Evolutionary conservation across 768 basidiomycete species (phyloP).

Genomic region (Phanerochaete carnosa): DNA sequence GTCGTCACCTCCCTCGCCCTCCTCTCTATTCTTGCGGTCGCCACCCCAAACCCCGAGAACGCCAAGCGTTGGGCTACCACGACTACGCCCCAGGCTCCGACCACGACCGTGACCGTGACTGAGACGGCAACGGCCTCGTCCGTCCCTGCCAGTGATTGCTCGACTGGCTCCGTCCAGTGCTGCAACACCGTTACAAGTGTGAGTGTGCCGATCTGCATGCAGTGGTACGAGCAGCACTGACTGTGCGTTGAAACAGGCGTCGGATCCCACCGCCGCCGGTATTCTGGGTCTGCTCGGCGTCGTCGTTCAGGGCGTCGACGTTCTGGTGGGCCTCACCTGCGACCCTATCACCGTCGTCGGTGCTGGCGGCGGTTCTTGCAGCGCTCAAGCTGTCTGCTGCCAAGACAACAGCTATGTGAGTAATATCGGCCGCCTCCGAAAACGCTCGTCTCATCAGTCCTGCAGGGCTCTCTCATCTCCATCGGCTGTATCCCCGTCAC

Average conservation of each 20-base stretch:
- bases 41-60: constrained; percentile 7
- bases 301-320: constrained; percentile 14
- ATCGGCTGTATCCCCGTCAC: constrained; percentile 13
- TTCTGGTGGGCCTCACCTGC: constrained; percentile 19
- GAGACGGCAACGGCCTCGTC: background rate
- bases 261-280: background rate
- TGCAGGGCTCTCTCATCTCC: constrained; percentile 9
- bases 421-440: too few relatives aligned
- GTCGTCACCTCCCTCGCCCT: constrained; percentile 1
- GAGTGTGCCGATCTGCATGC: background rate
- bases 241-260: background rate
- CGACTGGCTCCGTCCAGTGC: constrained; percentile 14
- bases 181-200: constrained; percentile 6
- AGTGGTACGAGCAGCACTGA: background rate
- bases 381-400: constrained; percentile 19
- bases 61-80: constrained; percentile 5
- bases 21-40: constrained; percentile 9
- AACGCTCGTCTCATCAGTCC: background rate
- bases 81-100: background rate
- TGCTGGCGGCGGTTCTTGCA: constrained; percentile 12
- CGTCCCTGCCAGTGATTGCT: too few relatives aligned
- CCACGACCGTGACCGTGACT: background rate
- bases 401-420: constrained; percentile 20
- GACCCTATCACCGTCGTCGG: constrained; percentile 20
- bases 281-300: constrained; percentile 19